Base-by-base conservation (phyloP, 768 basidiomycete genomes). In the Rhizopogon rudus region DNA sequence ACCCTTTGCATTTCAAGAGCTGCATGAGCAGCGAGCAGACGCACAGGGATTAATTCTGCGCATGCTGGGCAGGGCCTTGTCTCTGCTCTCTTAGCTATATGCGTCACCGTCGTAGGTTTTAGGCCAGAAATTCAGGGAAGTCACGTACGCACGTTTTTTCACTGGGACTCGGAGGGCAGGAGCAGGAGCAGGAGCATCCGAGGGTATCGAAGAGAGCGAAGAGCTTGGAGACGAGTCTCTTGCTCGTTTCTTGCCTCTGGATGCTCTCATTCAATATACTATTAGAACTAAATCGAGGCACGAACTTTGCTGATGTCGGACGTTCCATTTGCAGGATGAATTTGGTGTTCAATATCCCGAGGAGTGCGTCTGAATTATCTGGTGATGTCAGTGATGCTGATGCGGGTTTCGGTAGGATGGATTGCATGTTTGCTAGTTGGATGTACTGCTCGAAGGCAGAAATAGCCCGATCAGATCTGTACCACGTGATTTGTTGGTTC, bases 61-160 rank as follows among this genome's bases (percentile, higher is more conserved):
- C 90, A 93, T 40, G 87, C 81, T 1, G 90, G 91, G 63, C 90
- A 93, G 56, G 74, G 74, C 55, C 83, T 76, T 2, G 87, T 92
- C 65, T 91, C 88, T 16, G 86, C 88, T 43, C 85, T 81, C 66
- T 83, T 88, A 3, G 77, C 87, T 89, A 55, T 50, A 51, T 28
- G 31, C n/a, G 10, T 40, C 22, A 50, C 49, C 57, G 9, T 51
- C 57, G 6, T 56, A 45, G 4, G 33, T 14, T 29, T 22, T 17
- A 22, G 22, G 14, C 25, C 16, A 31, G 5, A 25, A 8, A 41
- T 37, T 1, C 7, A 22, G 9, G 43, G 6, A 22, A 6, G 40
- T 10, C 43, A 50, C 51, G 41, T 44, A 70, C 79, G 60, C 63
- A 81, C 81, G 68, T 74, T 81, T 80, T 73, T 82, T 84, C 25